Evolutionary conservation across 495 filamentous ascomycete species (phyloP), one percentile per base, ranked within the genome.

Genomic region (Penicillium antarcticum): DNA sequence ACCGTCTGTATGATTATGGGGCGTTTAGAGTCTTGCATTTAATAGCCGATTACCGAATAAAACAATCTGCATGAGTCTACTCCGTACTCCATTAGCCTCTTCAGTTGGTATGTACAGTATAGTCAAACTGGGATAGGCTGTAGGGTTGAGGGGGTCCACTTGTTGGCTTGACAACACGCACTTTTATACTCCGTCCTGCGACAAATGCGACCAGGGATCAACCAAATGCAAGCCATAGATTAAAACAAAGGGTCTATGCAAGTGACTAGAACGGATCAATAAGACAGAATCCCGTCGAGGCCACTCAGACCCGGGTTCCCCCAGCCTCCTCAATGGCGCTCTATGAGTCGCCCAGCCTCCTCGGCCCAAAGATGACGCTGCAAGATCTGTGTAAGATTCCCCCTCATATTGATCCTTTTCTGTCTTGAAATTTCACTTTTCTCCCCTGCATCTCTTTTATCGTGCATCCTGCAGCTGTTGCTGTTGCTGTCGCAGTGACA

Each of bases 281-380:
- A 17, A 49, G 13, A 32, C n/a, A 7, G 34, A 49, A 41, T 29
- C n/a, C 3, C 1, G 37, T 34, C 47, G 26, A 21, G 37, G 13
- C 36, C 17, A 11, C 16, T 49, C 17, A 19, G 47, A 34, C 47
- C 18, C 18, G 14, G 21, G 57, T 48, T 51, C 48, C 41, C 61
- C 61, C 58, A 62, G 58, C 61, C 61, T 53, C 61, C 49, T 11
- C 24, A 32, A 38, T 34, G 31, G 14, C n/a, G 36, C 29, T 23
- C 35, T 37, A 39, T 63, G 57, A 63, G 55, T 55, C 51, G 59
- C 48, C 62, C 62, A 65, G 62, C 62, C 62, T 56, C 59, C 59
- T 19, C 42, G 31, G 52, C 55, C 53, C 46, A 48, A 55, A 60
- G 46, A 60, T 59, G 55, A 53, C 58, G 36, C 39, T 36, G 53